Percentiles rank a stretch among this genome's conserved stretches.
Evolutionary conservation across 2,329 filamentous ascomycete genomes (phyloP).

Genomic region (Neocucurbitaria cava): DNA sequence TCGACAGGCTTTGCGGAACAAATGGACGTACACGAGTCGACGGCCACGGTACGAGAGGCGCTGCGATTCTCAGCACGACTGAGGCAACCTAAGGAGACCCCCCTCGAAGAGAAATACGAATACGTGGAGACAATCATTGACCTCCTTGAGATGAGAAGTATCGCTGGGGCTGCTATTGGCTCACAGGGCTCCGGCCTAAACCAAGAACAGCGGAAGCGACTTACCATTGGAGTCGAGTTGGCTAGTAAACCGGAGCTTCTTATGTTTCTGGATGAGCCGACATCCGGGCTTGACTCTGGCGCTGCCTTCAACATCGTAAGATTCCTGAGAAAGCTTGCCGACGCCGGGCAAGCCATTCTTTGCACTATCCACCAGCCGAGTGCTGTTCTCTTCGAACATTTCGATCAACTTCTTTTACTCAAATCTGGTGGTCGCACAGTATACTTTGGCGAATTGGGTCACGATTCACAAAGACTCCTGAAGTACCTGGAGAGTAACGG

Average conservation of each 20-base stretch:
- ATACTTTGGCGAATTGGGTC: slow-evolving; percentile 68
- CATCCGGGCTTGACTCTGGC: slow-evolving; percentile 74
- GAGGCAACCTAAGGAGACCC: slow-evolving; percentile 65
- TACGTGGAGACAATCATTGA: slow-evolving; percentile 71
- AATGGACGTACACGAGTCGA: slow-evolving; percentile 68
- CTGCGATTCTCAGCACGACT: slow-evolving; percentile 69
- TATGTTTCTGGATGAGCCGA: slow-evolving; percentile 80
- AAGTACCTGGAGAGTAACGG: slow-evolving; percentile 63
- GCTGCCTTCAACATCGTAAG: slow-evolving; percentile 71
- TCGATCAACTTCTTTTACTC: slow-evolving; percentile 70
- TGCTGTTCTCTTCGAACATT: slow-evolving; percentile 69
- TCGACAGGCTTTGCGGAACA: slow-evolving; percentile 79
- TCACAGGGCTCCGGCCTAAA: slow-evolving; percentile 57
- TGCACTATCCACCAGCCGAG: slow-evolving; percentile 76
- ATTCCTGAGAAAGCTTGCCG: slow-evolving; percentile 70
- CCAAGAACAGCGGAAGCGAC: slow-evolving; percentile 71
- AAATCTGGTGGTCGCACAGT: slow-evolving; percentile 70
- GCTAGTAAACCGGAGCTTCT: slow-evolving; percentile 73
- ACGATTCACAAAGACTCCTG: slow-evolving; percentile 50
- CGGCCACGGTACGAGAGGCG: slow-evolving; percentile 69
- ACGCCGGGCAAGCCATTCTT: slow-evolving; percentile 70
- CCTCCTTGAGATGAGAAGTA: slow-evolving; percentile 68
- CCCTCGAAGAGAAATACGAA: slow-evolving; percentile 66
- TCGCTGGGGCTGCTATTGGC: slow-evolving; percentile 70
- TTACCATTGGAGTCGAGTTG: slow-evolving; percentile 68